Conservation (phyloP, 345 rosid genomes). For the Syzygium grande region DNA sequence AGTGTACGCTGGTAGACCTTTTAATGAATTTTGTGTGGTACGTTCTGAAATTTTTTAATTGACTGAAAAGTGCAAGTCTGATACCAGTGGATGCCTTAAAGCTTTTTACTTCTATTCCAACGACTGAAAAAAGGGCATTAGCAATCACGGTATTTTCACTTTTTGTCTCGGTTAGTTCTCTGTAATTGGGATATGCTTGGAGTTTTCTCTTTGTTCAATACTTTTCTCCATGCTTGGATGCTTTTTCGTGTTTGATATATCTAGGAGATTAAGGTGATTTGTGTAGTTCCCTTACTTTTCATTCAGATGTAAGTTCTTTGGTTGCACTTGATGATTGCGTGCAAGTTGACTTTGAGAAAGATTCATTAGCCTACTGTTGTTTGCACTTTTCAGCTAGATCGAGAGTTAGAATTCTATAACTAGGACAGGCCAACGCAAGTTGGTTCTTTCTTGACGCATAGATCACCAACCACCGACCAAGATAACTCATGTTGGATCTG, state of each 20-base stretch:
- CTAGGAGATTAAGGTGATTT: too few species aligned
- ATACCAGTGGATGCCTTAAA: neutral
- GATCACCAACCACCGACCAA: neutral
- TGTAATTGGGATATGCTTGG: too few species aligned
- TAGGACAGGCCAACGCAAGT: neutral
- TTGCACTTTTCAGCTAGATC: neutral
- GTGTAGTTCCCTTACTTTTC: too few species aligned
- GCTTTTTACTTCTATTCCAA: neutral
- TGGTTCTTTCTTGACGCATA: neutral
- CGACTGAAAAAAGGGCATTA: neutral
- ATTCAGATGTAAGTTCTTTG: too few species aligned
- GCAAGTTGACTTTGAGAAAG: neutral
- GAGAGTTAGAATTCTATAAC: neutral
- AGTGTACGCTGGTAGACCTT: neutral
- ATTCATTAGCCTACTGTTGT: neutral
- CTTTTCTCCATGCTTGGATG: too few species aligned
- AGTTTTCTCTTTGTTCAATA: too few species aligned
- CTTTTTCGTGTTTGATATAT: too few species aligned
- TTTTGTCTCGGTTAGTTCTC: too few species aligned
- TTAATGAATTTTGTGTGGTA: neutral
- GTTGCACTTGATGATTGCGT: too few species aligned
- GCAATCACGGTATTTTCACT: too few species aligned
- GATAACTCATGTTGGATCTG: neutral
- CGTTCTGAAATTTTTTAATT: neutral
- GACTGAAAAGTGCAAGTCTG: neutral